These are phyloP conservation scores for Salvia rosmarinus DNA, from an alignment of 257 asterid genomes.

Conservation along the genomic window DNA sequence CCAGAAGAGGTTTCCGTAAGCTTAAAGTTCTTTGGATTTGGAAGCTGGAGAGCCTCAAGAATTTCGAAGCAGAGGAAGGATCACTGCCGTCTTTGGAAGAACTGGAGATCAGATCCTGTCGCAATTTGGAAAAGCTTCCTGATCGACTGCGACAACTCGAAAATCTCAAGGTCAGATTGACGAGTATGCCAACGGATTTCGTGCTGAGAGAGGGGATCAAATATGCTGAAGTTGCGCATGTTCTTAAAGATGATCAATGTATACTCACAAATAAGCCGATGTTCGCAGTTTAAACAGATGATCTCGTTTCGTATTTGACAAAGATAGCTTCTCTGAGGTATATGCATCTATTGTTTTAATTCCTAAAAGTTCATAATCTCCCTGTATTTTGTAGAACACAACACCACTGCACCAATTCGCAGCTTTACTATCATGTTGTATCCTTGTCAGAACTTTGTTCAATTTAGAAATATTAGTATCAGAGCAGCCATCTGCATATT, in stretches of 20 bases:
- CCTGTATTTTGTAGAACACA: too few species aligned
- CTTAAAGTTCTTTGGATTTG: constrained; percentile 35
- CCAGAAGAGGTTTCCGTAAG: constrained; percentile 18
- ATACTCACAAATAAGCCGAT: neutral
- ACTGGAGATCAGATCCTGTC: constrained; percentile 37
- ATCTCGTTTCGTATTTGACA: too few species aligned
- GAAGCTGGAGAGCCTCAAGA: constrained; percentile 29
- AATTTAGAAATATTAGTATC: too few species aligned
- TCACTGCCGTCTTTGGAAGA: constrained; percentile 31
- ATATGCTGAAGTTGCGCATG: neutral
- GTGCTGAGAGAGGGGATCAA: neutral
- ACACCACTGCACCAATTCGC: too few species aligned
- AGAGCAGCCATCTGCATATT: too few species aligned
- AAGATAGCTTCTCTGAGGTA: too few species aligned
- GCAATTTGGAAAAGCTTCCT: constrained; percentile 28
- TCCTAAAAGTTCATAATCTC: too few species aligned
- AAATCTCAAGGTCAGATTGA: constrained; percentile 4
- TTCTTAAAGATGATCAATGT: neutral
- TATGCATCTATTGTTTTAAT: too few species aligned
- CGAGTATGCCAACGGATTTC: constrained; percentile 11
- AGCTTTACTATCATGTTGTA: too few species aligned
- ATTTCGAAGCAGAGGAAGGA: constrained; percentile 27
- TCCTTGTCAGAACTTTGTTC: too few species aligned
- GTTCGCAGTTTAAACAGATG: too few species aligned
- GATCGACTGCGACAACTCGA: neutral